These are phyloP conservation scores for Ogataea siamensis DNA, from an alignment of 805 yeast genomes.

Conservation along the genomic window DNA sequence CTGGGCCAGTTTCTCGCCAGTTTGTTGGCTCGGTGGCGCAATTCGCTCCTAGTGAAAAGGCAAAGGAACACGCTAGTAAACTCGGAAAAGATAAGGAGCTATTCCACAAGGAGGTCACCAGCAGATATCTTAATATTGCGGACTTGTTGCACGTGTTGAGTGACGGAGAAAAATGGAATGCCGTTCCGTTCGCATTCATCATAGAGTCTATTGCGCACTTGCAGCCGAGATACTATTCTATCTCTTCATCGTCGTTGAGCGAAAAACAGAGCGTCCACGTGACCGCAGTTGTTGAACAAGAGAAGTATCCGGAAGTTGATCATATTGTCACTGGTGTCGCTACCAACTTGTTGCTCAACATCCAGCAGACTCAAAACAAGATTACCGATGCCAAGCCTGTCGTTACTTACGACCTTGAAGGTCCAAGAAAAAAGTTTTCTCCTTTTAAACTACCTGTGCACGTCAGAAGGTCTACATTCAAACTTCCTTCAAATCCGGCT, in stretches of 20 bases:
- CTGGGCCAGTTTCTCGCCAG: constrained; percentile 93
- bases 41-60: constrained; percentile 71
- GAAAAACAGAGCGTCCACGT: constrained; percentile 76
- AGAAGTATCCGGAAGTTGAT: constrained; percentile 32
- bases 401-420: constrained; percentile 68
- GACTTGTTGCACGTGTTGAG: constrained; percentile 68
- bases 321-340: constrained; percentile 77
- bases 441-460: constrained; percentile 80
- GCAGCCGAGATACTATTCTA: constrained; percentile 95
- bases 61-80: constrained; percentile 46
- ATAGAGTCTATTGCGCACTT: constrained; percentile 78
- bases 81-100: constrained; percentile 66
- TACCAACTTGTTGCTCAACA: constrained; percentile 78
- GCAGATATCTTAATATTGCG: constrained; percentile 66
- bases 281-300: constrained; percentile 90
- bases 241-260: constrained; percentile 80
- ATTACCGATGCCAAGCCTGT: constrained; percentile 38
- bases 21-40: constrained; percentile 67
- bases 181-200: constrained; percentile 79
- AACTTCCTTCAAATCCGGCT: constrained; percentile 80
- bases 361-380: constrained; percentile 60
- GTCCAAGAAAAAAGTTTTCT: constrained; percentile 66
- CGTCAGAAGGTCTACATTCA: constrained; percentile 91
- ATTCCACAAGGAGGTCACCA: constrained; percentile 65
- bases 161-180: constrained; percentile 62